Evolutionary conservation across 352 stramenopile genomes (phyloP), one percentile per base, ranked within the genome.

Genomic region (Phytophthora pistaciae): DNA sequence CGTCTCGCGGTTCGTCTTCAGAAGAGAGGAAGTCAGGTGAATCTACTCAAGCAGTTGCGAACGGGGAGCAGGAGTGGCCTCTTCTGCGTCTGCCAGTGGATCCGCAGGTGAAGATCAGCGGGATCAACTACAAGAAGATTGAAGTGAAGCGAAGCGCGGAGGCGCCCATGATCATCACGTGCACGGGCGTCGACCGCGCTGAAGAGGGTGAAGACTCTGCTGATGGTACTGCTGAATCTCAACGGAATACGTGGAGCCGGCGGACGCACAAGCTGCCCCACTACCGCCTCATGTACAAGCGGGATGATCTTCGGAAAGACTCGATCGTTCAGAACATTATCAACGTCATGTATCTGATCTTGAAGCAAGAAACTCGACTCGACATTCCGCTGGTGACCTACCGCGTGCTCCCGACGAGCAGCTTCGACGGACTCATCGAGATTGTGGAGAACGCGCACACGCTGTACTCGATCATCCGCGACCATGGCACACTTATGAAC

Each of bases 261-360:
- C 65, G 70, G 18, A 69, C 62, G 8, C 75, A 80, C 21, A 77
- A 63, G 10, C 36, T 90, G 25, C 72, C 83, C 13, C 85, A 83
- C 60, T 96, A 94, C 67, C 87, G 88, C 0, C 70, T 96, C 53
- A 96, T 96, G 88, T 96, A 94, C 85, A 96, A 96, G 66, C 87
- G 88, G 11, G 89, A 96, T 53, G 89, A 96, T 69, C 60, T 96
- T 6, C 86, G 89, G 13, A 96, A 95, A 67, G 89, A 96, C 66
- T 80, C 86, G 3, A 90, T 93, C 33, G 87, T 96, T 56, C 89
- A 95, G 67, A 96, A 95, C 72, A 95, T 95, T 64, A 96, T 96
- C 72, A 94, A 93, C 70, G 85, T 96, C 64, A 96, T 96, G 89
- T 95, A 96, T 68, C 57, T 89, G 56, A 94, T 96, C 62, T 74